Percentiles rank a stretch among this genome's conserved stretches.
Evolutionary conservation across 2,329 filamentous ascomycete genomes (phyloP).

Genomic region (Lachnellula cervina): DNA sequence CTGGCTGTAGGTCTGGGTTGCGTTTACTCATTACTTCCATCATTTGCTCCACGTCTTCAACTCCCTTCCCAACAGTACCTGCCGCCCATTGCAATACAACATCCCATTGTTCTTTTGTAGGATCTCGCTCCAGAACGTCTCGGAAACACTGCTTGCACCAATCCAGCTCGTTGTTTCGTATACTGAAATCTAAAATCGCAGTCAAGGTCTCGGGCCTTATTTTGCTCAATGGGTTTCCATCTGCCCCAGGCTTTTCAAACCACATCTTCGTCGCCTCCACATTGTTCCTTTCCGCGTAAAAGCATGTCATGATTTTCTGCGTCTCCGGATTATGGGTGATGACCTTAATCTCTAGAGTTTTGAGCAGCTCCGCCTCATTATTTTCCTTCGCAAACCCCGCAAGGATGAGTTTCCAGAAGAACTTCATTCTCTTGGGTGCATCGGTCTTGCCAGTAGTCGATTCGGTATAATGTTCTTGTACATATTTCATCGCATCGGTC

Average conservation of each 20-base stretch:
- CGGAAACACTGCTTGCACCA: slow-evolving; percentile 60
- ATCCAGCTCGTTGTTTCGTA: slow-evolving; percentile 52
- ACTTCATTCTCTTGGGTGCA: slow-evolving; percentile 33
- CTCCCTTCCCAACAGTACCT: slow-evolving; percentile 60
- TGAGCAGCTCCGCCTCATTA: slow-evolving; percentile 51
- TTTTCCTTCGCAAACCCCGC: slow-evolving; percentile 58
- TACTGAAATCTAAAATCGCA: slow-evolving; percentile 56
- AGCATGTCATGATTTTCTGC: slow-evolving; percentile 53
- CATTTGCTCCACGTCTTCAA: slow-evolving; percentile 70
- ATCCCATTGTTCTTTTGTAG: slow-evolving; percentile 60
- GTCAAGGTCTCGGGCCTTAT: slow-evolving; percentile 42
- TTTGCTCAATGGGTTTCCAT: neutral
- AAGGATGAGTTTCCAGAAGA: slow-evolving; percentile 48
- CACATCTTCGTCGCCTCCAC: slow-evolving; percentile 61
- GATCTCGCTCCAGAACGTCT: slow-evolving; percentile 36
- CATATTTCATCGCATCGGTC: slow-evolving; percentile 21
- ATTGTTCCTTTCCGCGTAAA: slow-evolving; percentile 56
- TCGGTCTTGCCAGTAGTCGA: slow-evolving; percentile 40
- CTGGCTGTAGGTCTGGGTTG: slow-evolving; percentile 48
- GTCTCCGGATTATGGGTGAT: slow-evolving; percentile 42
- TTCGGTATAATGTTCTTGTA: slow-evolving; percentile 11
- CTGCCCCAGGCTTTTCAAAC: slow-evolving; percentile 53
- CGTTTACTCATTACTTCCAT: slow-evolving; percentile 59
- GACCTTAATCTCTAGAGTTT: slow-evolving; percentile 47
- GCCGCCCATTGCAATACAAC: slow-evolving; percentile 72